Evolutionary conservation across 345 rosid species (phyloP), one percentile per base, ranked within the genome.

Genomic region (Populus nigra): DNA sequence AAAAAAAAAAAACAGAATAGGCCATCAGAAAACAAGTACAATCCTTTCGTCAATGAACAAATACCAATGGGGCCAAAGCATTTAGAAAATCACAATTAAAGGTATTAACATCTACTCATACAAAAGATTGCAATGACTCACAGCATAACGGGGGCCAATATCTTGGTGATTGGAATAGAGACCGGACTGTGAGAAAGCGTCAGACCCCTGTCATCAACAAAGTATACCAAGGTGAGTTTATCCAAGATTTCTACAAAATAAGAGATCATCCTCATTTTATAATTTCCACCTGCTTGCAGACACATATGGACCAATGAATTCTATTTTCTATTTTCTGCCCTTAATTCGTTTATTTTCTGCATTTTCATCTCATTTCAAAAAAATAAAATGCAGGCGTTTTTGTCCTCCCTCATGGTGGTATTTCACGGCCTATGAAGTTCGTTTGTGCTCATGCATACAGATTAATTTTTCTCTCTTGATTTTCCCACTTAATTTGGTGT

Each of bases 141-240:
- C 98, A 85, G 98, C 89, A 77, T 95, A 95, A 36, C 98, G 97
- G 0, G 94, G 98, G 76, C 96, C 98, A 83, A 95, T 95, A 85
- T 93, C 98, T 89, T 95, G 99, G 85, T 95, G 99, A 86, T 93
- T 93, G 81, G 99, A 95, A 80, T 93, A 95, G 72, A 95, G 93
- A 79, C 99, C 99, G 29, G 98, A 95, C 74, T 95, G 99, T 9
- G 98, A 95, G 84, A 95, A 95, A 73, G 99, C 98, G 80, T 95
- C 98, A 62, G 96, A 88, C 61, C 98, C 99, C 99, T 93, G 86
- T 65, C 74, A 82, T 78, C 75, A 75, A 79, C 73, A 78, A 67
- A 39, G 20, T 0, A 65, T 66, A 72, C 63, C 43, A 67, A 12
- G 71, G 39, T 63, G 47, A 71, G 74, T 65, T 43, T 22, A 68